Evolutionary conservation across 352 stramenopile genomes (phyloP).

Genomic region (Aphanomyces invadans): DNA sequence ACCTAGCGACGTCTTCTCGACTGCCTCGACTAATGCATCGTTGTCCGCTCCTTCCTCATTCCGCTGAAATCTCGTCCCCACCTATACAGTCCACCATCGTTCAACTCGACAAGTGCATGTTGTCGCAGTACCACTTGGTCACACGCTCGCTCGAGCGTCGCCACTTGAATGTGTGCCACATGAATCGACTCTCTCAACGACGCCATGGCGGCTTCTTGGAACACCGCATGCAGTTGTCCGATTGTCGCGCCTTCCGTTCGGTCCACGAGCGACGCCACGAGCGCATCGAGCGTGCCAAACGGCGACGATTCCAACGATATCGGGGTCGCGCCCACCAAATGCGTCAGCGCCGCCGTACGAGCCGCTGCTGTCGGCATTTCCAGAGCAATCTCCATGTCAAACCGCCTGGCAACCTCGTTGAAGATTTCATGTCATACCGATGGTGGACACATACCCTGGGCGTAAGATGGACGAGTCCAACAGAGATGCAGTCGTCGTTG

Average conservation of each 20-base stretch:
- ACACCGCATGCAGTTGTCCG: constrained; percentile 49
- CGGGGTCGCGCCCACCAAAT: constrained; percentile 44
- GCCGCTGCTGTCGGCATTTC: constrained; percentile 51
- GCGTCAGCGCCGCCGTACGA: constrained; percentile 38
- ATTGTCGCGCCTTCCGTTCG: constrained; percentile 47
- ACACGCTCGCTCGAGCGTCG: constrained; percentile 33
- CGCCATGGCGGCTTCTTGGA: constrained; percentile 70
- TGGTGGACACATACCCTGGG: constrained; percentile 64
- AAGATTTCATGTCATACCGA: too few species aligned
- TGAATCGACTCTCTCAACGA: constrained; percentile 57
- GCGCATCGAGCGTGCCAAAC: constrained; percentile 30
- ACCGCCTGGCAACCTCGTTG: too few species aligned
- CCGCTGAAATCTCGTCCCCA: too few species aligned
- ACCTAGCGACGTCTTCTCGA: too few species aligned
- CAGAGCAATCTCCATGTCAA: constrained; percentile 71
- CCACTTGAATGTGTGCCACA: constrained; percentile 34
- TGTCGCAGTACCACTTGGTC: constrained; percentile 11
- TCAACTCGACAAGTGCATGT: too few species aligned
- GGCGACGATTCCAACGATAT: constrained; percentile 47
- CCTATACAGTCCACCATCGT: too few species aligned
- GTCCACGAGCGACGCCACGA: constrained; percentile 46
- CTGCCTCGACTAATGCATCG: too few species aligned
- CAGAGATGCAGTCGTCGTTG: constrained; percentile 57
- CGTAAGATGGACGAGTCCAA: constrained; percentile 83
- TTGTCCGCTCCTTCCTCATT: too few species aligned